A percentile compares a stretch with the other conserved stretches of the same genome.
Evolutionary conservation across 129 eudicot species (phyloP).

Genomic region (Saposhnikovia divaricata): DNA sequence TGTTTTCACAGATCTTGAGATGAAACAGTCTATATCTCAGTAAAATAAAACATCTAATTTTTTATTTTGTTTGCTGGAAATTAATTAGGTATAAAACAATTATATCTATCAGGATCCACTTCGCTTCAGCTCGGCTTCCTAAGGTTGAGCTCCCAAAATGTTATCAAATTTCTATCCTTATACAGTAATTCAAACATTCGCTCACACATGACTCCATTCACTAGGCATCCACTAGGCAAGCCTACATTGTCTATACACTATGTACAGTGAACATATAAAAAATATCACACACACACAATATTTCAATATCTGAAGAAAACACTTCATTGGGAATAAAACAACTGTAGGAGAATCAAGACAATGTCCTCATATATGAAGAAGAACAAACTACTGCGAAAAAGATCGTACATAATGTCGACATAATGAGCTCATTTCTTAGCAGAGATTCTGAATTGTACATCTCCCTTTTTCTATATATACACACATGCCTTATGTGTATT

Average conservation of each 20-base stretch:
- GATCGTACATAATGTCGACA: not conserved
- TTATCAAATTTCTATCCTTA: too few species aligned
- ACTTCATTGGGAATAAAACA: not conserved
- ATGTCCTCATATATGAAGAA: not conserved
- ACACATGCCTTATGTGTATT: not conserved
- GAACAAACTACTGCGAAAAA: not conserved
- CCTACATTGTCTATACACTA: not conserved
- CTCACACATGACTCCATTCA: not conserved
- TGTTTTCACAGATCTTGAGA: not conserved
- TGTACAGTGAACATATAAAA: not conserved
- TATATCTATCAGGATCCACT: too few species aligned
- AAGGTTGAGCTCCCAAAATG: not conserved
- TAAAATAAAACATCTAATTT: too few species aligned
- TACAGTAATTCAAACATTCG: too few species aligned
- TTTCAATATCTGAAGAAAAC: not conserved
- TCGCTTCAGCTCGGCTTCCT: not conserved
- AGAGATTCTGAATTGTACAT: not conserved
- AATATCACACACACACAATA: not conserved
- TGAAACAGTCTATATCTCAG: not conserved
- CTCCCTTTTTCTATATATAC: not conserved
- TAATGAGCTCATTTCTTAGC: slow-evolving; percentile 4
- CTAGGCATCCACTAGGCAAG: not conserved
- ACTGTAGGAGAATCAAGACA: not conserved
- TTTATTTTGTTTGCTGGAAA: too few species aligned
- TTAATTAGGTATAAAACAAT: too few species aligned